Evolutionary conservation across 2,329 filamentous ascomycete species (phyloP).

Genomic region (Aphanoascus verrucosus): DNA sequence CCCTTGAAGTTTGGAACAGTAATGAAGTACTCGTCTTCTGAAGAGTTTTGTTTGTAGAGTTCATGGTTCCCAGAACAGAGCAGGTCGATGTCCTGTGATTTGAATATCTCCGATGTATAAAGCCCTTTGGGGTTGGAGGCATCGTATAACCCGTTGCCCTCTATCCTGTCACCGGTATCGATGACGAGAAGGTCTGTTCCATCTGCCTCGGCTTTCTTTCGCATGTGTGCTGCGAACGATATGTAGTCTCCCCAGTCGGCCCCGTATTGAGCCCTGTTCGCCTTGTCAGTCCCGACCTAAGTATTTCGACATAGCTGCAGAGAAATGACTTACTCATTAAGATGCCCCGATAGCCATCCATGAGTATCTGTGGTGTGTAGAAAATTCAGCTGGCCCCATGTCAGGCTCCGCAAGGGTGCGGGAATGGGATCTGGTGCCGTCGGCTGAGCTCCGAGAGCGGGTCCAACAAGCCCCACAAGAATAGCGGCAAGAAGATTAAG

Average conservation of each 20-base stretch:
- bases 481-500: slow-evolving; percentile 8
- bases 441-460: slow-evolving; percentile 55
- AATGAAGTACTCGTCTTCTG: slow-evolving; percentile 63
- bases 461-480: slow-evolving; percentile 17
- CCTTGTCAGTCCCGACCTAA: not conserved
- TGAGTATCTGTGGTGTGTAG: slow-evolving; percentile 95
- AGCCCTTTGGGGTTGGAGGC: slow-evolving; percentile 75
- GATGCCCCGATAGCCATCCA: slow-evolving; percentile 88
- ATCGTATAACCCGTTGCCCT: slow-evolving; percentile 92
- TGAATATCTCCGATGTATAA: slow-evolving; percentile 80
- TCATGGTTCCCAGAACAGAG: slow-evolving; percentile 90
- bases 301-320: not conserved
- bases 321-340: slow-evolving; percentile 59
- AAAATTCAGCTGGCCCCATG: slow-evolving; percentile 93
- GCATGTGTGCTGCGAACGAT: slow-evolving; percentile 79
- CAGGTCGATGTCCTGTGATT: slow-evolving; percentile 70
- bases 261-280: slow-evolving; percentile 47
- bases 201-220: slow-evolving; percentile 61
- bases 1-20: slow-evolving; percentile 75
- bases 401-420: slow-evolving; percentile 70
- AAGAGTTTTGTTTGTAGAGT: slow-evolving; percentile 71
- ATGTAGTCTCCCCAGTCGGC: slow-evolving; percentile 98
- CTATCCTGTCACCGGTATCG: slow-evolving; percentile 86
- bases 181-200: slow-evolving; percentile 83
- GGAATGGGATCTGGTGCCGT: slow-evolving; percentile 65